These are phyloP conservation scores for Lepiota subincarnata DNA, from an alignment of 768 basidiomycete genomes.

Conservation along the genomic window DNA sequence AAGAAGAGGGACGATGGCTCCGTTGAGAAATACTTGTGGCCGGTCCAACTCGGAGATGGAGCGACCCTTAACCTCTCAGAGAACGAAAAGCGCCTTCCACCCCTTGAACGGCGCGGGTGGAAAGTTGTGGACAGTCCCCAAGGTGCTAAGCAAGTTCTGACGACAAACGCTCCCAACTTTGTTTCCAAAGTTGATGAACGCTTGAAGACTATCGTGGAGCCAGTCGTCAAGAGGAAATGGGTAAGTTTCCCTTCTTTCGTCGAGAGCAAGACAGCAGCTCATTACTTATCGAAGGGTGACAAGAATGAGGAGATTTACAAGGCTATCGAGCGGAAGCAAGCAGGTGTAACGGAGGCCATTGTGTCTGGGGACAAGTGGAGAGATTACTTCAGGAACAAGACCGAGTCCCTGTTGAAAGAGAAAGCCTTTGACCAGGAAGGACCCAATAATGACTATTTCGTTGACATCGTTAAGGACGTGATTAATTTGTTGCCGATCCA, in stretches of 20 bases:
- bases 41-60: conserved; percentile 19
- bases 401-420: conserved; percentile 27
- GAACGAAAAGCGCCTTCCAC: background rate
- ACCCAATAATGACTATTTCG: conserved; percentile 20
- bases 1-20: conserved; percentile 23
- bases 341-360: conserved; percentile 13
- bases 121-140: conserved; percentile 27
- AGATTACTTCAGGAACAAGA: conserved; percentile 30
- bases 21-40: conserved; percentile 53
- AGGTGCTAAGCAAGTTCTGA: conserved; percentile 32
- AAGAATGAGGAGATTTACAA: conserved; percentile 5
- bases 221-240: conserved; percentile 20
- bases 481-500: conserved; percentile 58
- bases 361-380: conserved; percentile 2
- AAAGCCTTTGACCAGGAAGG: conserved; percentile 31
- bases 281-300: conserved; percentile 8
- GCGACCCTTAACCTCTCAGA: background rate
- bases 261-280: background rate
- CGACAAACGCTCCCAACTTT: conserved; percentile 21
- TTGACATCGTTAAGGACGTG: conserved; percentile 67
- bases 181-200: conserved; percentile 30
- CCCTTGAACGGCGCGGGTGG: conserved; percentile 14
- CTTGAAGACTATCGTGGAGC: conserved; percentile 25
- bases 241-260: conserved; percentile 7
- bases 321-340: conserved; percentile 14